Conservation (phyloP, 2,329 filamentous ascomycete species). For the Hypoxylon sp. region DNA sequence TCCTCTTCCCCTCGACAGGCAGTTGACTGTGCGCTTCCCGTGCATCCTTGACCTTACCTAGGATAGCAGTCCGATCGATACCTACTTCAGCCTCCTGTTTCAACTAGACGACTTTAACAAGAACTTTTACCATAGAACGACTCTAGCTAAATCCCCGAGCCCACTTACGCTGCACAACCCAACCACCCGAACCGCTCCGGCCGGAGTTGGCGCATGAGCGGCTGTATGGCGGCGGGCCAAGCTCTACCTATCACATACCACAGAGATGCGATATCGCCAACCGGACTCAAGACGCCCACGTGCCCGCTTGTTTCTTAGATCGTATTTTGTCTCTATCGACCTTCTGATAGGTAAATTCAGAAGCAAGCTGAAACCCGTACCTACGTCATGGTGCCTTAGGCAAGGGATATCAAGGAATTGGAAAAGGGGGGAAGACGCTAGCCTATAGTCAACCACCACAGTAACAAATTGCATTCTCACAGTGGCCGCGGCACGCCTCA, state of each 20-base stretch:
- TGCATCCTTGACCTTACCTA: too few relatives aligned
- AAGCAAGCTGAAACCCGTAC: conserved; percentile 3
- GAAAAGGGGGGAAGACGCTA: too few relatives aligned
- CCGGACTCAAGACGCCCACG: conserved; percentile 15
- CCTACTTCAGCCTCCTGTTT: conserved; percentile 6
- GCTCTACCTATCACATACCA: conserved; percentile 27
- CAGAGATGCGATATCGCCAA: conserved; percentile 22
- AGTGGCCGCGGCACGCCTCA: too few relatives aligned
- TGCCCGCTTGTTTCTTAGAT: conserved; percentile 19
- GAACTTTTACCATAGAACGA: not conserved
- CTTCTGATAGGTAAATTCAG: conserved; percentile 7
- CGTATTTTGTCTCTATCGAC: not conserved
- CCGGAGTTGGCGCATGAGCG: conserved; percentile 2
- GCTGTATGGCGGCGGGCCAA: conserved; percentile 19
- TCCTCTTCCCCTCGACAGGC: too few relatives aligned
- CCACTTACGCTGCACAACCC: conserved; percentile 3
- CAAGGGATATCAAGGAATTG: conserved; percentile 6
- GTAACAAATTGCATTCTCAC: too few relatives aligned
- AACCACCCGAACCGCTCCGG: conserved; percentile 1
- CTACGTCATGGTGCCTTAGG: conserved; percentile 21
- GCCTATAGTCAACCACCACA: too few relatives aligned
- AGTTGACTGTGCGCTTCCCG: too few relatives aligned
- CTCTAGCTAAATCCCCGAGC: conserved; percentile 2
- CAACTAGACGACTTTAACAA: not conserved
- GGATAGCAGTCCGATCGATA: conserved; percentile 1